These are phyloP conservation scores for Hansenula sp. DNA, from an alignment of 1,139 yeast genomes.

Conservation along the genomic window DNA sequence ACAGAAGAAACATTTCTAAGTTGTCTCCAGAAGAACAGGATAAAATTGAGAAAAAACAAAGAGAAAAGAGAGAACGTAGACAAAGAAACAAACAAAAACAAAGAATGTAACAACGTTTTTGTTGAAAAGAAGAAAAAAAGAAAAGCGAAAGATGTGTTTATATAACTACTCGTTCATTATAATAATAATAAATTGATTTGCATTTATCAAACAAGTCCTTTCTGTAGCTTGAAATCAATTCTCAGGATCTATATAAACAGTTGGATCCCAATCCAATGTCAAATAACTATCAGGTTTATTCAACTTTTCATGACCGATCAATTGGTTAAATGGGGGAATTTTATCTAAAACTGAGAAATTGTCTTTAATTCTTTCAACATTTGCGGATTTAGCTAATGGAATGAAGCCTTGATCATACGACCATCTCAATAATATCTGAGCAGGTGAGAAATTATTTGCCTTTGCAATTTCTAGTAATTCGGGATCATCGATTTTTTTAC, in stretches of 20 bases:
- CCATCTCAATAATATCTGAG: slow-evolving; percentile 45
- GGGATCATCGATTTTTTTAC: slow-evolving; percentile 46
- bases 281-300: slow-evolving; percentile 22
- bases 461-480: slow-evolving; percentile 36
- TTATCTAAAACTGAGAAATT: slow-evolving; percentile 36
- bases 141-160: neutral
- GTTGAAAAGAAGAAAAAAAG: too few relatives aligned
- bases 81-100: slow-evolving; percentile 39
- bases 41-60: slow-evolving; percentile 70
- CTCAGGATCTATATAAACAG: slow-evolving; percentile 13
- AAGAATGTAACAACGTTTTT: slow-evolving; percentile 25
- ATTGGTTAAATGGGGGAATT: slow-evolving; percentile 20
- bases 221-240: too few relatives aligned
- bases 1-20: slow-evolving; percentile 49
- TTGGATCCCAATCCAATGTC: slow-evolving; percentile 27
- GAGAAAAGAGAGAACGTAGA: slow-evolving; percentile 53
- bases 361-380: slow-evolving; percentile 43
- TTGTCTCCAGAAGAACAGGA: slow-evolving; percentile 71
- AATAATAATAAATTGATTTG: too few relatives aligned
- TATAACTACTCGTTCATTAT: neutral
- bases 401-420: slow-evolving; percentile 46
- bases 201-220: too few relatives aligned
- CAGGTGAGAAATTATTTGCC: slow-evolving; percentile 35
- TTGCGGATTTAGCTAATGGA: slow-evolving; percentile 69
- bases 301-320: slow-evolving; percentile 19